These are phyloP conservation scores for Schwanniomyces occidentalis DNA, from an alignment of 805 yeast species.

Conservation along the genomic window DNA sequence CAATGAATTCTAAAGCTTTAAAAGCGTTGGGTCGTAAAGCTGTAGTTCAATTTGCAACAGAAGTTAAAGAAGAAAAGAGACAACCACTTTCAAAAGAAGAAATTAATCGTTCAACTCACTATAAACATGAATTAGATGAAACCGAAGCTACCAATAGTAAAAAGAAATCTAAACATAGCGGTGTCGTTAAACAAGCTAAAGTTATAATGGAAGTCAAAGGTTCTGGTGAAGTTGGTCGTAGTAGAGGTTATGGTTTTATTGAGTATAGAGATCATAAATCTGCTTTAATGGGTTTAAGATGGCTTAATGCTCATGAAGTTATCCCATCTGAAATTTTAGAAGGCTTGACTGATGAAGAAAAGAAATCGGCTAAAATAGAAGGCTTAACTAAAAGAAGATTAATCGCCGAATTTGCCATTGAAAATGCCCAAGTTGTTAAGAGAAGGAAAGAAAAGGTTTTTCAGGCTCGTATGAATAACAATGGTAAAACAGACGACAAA, in stretches of 20 bases:
- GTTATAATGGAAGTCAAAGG: constrained; percentile 91
- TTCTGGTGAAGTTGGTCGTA: constrained; percentile 81
- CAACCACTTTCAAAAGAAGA: constrained; percentile 91
- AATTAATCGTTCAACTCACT: constrained; percentile 71
- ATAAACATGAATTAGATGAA: constrained; percentile 47
- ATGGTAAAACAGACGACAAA: constrained; percentile 16
- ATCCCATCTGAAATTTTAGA: constrained; percentile 65
- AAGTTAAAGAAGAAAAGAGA: constrained; percentile 71
- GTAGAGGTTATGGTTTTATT: constrained; percentile 95
- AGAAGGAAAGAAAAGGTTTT: constrained; percentile 75
- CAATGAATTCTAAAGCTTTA: constrained; percentile 83
- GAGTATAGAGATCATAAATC: constrained; percentile 89
- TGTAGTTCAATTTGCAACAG: constrained; percentile 90
- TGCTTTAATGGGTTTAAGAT: constrained; percentile 94
- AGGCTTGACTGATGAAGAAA: constrained; percentile 71
- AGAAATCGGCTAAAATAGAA: constrained; percentile 53
- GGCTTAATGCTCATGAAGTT: constrained; percentile 94
- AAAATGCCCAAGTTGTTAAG: constrained; percentile 89
- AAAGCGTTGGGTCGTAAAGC: constrained; percentile 94
- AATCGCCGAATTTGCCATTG: constrained; percentile 94
- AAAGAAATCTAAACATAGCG: constrained; percentile 71
- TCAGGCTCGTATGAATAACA: constrained; percentile 33
- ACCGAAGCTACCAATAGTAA: constrained; percentile 32
- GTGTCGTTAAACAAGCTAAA: constrained; percentile 92
- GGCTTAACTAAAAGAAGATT: constrained; percentile 66